Conservation (phyloP, 2,329 filamentous ascomycete genomes). For the Didymella pinodella region DNA sequence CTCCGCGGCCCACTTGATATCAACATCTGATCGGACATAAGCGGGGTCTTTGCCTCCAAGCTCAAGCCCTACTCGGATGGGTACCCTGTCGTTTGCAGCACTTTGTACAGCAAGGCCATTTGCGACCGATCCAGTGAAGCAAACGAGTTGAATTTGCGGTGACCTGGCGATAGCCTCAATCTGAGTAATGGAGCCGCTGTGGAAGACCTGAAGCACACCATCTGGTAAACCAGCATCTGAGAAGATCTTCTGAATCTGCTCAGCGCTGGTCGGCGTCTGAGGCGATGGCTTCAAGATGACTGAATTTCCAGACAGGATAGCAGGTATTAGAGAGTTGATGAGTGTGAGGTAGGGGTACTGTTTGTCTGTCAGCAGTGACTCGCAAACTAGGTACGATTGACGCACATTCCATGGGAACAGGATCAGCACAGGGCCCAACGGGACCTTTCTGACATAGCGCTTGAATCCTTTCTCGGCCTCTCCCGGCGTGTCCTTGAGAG, state of each 20-base stretch:
- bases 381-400: slow-evolving; percentile 33
- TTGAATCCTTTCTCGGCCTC: slow-evolving; percentile 88
- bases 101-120: slow-evolving; percentile 86
- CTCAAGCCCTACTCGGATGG: slow-evolving; percentile 84
- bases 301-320: slow-evolving; percentile 87
- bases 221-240: slow-evolving; percentile 79
- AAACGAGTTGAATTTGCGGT: slow-evolving; percentile 79
- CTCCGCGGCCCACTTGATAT: slow-evolving; percentile 87
- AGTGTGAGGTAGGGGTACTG: slow-evolving; percentile 95
- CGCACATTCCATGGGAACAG: slow-evolving; percentile 97
- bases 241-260: slow-evolving; percentile 82
- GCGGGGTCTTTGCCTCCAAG: slow-evolving; percentile 95
- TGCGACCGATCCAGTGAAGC: slow-evolving; percentile 92
- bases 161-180: slow-evolving; percentile 82
- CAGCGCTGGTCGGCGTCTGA: slow-evolving; percentile 90
- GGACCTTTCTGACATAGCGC: slow-evolving; percentile 86
- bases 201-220: slow-evolving; percentile 90
- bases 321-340: slow-evolving; percentile 90
- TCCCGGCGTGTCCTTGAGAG: slow-evolving; percentile 79
- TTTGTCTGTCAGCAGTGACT: slow-evolving; percentile 28
- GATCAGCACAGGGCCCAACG: slow-evolving; percentile 85
- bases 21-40: slow-evolving; percentile 85
- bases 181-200: slow-evolving; percentile 78
- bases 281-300: slow-evolving; percentile 95
- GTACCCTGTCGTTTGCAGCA: slow-evolving; percentile 80